Evolutionary conservation across 2,329 filamentous ascomycete species (phyloP).

Genomic region (Decorospora gaudefroyi): DNA sequence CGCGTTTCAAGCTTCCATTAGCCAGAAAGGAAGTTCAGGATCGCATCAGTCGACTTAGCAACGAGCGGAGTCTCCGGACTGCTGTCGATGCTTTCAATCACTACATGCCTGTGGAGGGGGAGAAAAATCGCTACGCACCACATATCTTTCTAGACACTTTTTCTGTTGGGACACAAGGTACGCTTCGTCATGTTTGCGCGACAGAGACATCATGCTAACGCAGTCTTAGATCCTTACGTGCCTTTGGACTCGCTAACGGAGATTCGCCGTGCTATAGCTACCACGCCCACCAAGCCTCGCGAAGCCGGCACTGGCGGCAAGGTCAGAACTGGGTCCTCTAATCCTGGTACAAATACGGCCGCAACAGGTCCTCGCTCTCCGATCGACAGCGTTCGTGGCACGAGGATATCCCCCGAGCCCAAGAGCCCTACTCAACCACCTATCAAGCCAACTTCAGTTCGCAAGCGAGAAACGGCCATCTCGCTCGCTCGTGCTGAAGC

Average conservation of each 20-base stretch:
- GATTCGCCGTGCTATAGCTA: conserved; percentile 17
- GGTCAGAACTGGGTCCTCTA: background rate
- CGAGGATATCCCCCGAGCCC: no score
- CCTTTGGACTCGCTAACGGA: no score
- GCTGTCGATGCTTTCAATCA: conserved; percentile 20
- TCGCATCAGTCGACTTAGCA: conserved; percentile 11
- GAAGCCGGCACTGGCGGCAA: background rate
- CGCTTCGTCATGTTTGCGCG: no score
- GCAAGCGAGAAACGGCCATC: no score
- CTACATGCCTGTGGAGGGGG: background rate
- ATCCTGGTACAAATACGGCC: no score
- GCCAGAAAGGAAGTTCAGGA: conserved; percentile 1
- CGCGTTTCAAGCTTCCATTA: conserved; percentile 34
- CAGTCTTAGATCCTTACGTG: background rate
- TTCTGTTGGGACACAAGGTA: conserved; percentile 8
- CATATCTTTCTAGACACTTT: conserved; percentile 28
- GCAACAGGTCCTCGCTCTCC: no score
- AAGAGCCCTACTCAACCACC: no score
- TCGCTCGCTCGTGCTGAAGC: background rate
- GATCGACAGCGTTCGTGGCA: no score
- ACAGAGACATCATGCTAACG: background rate
- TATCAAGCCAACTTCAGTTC: no score
- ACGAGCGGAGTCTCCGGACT: conserved; percentile 1
- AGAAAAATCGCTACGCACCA: conserved; percentile 21
- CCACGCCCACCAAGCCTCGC: conserved; percentile 15